Evolutionary conservation across 2,329 filamentous ascomycete species (phyloP).

Genomic region (Zasmidium cellare): DNA sequence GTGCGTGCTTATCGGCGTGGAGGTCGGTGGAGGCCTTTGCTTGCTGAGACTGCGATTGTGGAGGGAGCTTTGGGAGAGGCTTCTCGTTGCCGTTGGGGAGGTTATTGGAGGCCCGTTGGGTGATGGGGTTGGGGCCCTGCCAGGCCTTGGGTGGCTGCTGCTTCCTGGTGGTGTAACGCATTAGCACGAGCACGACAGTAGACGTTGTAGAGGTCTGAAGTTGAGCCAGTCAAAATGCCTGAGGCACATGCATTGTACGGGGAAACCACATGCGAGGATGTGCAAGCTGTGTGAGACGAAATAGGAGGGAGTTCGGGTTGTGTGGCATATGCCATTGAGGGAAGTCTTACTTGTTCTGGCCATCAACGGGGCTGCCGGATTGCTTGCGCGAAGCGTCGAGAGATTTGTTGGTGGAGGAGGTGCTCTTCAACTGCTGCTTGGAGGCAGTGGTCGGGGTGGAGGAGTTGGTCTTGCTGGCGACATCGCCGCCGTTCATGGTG

Average conservation of each 20-base stretch:
- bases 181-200: slow-evolving; percentile 5
- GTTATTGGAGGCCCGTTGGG: slow-evolving; percentile 53
- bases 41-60: slow-evolving; percentile 19
- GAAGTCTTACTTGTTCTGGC: slow-evolving; percentile 53
- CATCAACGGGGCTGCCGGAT: slow-evolving; percentile 56
- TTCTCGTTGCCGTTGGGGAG: slow-evolving; percentile 57
- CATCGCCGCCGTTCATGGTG: slow-evolving; percentile 30
- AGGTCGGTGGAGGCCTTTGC: slow-evolving; percentile 45
- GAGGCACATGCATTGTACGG: background rate
- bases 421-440: slow-evolving; percentile 51
- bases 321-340: slow-evolving; percentile 13
- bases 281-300: background rate
- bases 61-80: slow-evolving; percentile 23
- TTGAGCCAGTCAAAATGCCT: background rate
- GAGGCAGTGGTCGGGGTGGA: slow-evolving; percentile 10
- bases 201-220: background rate
- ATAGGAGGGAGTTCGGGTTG: background rate
- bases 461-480: slow-evolving; percentile 18
- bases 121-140: slow-evolving; percentile 62
- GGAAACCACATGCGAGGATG: background rate
- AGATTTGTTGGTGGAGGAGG: slow-evolving; percentile 50
- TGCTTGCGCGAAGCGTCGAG: slow-evolving; percentile 57
- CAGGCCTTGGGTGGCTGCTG: slow-evolving; percentile 50
- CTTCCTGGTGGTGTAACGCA: slow-evolving; percentile 43
- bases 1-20: slow-evolving; percentile 57